Evolutionary conservation across 2,329 filamentous ascomycete genomes (phyloP), one percentile per base, ranked within the genome.

Genomic region (Fusarium robinianum): DNA sequence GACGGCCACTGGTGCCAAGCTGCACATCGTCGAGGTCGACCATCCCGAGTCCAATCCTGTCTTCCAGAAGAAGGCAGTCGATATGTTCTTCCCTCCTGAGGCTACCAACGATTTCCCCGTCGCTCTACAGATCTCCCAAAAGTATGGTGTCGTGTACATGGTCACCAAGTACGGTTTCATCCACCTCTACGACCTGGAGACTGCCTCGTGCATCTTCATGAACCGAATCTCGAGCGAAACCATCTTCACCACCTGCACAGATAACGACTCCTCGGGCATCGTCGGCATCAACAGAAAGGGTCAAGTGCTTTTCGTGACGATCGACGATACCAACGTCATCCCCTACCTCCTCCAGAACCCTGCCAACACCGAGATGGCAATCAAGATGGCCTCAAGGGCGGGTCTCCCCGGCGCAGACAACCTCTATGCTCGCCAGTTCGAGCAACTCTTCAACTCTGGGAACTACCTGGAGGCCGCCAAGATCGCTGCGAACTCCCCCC

Each of bases 111-210:
- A 99, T 68, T 99, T 99, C 76, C 94, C 95, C 2, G 94, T 99
- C 42, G 91, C 92, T 12, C 94, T 99, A 74, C 95, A 99, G 72
- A 86, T 99, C 32, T 97, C 94, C 4, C 85, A 90, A 64, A 95
- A 94, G 73, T 99, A 99, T 72, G 92, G 91, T 64, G 84, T 99
- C 66, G 86, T 99, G 63, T 96, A 96, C 72, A 83, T 99, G 63
- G 90, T 99, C 52, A 99, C 94, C 44, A 99, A 99, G 71, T 99
- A 96, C 64, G 94, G 94, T 39, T 99, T 97, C 73, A 97, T 99
- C 62, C 94, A 99, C 72, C 81, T 99, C 16, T 97, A 99, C 73
- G 95, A 99, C 65, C 83, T 99, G 44, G 95, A 99, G 76, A 94
- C 88, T 6, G 95, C 89, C 46, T 88, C 87, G 9, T 95, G 90